Conservation (phyloP, 805 yeast genomes). For the Debaryomyces hansenii region DNA sequence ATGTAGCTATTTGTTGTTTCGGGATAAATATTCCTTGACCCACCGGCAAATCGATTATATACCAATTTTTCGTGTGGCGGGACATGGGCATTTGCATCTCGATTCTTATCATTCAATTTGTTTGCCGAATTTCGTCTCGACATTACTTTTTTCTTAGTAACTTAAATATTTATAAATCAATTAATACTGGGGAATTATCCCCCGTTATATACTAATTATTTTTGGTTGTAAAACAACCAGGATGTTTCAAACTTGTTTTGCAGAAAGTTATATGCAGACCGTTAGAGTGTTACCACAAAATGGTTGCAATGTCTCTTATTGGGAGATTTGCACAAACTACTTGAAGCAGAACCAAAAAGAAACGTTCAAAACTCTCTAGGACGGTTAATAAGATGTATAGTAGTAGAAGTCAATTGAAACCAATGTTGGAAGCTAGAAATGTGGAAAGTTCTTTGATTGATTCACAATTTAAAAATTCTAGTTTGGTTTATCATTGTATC, state of each 20-base stretch:
- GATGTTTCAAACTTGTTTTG: slow-evolving; percentile 7
- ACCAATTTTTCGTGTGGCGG: not conserved
- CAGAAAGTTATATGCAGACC: slow-evolving; percentile 3
- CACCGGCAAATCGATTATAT: slow-evolving; percentile 2
- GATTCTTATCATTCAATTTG: not conserved
- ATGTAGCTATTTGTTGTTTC: not conserved
- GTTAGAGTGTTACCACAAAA: slow-evolving; percentile 3
- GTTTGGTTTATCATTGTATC: slow-evolving; percentile 7
- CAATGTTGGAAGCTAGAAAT: not conserved
- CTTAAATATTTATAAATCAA: not conserved
- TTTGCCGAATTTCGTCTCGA: not conserved
- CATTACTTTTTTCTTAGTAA: not conserved
- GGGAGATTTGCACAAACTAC: not conserved
- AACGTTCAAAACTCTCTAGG: too few relatives aligned
- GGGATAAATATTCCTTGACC: slow-evolving; percentile 1
- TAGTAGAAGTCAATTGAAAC: not conserved
- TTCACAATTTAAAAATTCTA: slow-evolving; percentile 1
- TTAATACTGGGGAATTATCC: not conserved
- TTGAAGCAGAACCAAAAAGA: not conserved
- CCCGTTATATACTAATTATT: not conserved
- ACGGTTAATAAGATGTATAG: not conserved
- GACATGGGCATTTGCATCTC: not conserved
- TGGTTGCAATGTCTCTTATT: slow-evolving; percentile 5
- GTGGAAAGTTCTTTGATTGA: not conserved
- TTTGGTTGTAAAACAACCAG: not conserved